Percentiles rank a stretch among this genome's conserved stretches.
Evolutionary conservation across 108 stramenopile genomes (phyloP).

Genomic region (Parietichytrium sp.): DNA sequence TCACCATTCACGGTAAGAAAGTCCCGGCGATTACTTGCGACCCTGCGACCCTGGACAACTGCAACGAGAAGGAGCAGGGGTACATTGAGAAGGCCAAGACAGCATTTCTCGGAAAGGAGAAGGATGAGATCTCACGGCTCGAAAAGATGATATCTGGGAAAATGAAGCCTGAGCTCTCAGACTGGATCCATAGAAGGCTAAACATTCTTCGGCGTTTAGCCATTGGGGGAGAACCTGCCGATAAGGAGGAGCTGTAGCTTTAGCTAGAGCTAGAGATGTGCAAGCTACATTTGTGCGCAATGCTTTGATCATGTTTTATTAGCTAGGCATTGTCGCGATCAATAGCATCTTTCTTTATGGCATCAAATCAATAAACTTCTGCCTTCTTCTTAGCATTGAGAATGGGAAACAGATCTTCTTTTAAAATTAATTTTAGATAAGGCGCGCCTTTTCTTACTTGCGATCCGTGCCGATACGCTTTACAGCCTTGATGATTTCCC

Average conservation of each 20-base stretch:
- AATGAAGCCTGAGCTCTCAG: conserved; percentile 27
- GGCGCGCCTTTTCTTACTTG: no score
- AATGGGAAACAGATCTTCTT: no score
- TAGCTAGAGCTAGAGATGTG: no score
- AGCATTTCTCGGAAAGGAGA: background rate
- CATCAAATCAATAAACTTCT: no score
- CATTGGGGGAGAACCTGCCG: background rate
- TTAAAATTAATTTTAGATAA: no score
- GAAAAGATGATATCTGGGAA: background rate
- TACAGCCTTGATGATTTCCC: background rate
- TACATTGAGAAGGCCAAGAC: background rate
- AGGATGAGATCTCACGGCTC: background rate
- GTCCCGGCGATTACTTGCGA: conserved; percentile 27
- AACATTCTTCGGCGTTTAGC: background rate
- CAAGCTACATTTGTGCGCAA: no score
- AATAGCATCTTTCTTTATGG: background rate
- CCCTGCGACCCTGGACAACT: background rate
- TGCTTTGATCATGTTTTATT: background rate
- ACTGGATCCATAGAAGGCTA: conserved; percentile 3
- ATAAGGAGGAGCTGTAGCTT: conserved; percentile 14
- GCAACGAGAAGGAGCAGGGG: background rate
- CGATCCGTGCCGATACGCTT: no score
- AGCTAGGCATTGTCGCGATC: background rate
- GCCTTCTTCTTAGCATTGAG: no score
- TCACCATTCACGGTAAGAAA: background rate